Evolutionary conservation across 257 asterid species (phyloP), one percentile per base, ranked within the genome.

Genomic region (Haberlea rhodopensis): DNA sequence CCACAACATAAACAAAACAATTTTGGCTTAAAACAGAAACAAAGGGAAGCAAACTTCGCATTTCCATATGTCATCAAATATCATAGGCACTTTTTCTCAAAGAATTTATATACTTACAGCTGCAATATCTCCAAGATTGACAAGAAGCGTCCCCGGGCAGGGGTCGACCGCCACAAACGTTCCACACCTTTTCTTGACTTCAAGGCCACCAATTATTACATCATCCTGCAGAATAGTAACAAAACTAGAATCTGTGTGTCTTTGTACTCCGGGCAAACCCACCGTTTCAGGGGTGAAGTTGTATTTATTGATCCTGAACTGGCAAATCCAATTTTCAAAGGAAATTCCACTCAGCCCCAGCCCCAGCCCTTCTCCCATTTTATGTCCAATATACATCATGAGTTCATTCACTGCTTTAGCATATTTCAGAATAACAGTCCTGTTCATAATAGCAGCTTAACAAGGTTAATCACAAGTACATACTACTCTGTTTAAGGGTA

Each of bases 171-270:
- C 69, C 67, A 66, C 68, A 24, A 78, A 86, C 16, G 75, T 66
- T 1, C 95, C 96, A 26, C 83, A 73, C 23, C 67, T 76, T 32
- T 45, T 65, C 92, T 84, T 76, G 0, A 84, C 82, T 68, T 89
- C 79, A 45, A 89, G 89, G 11, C 96, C 96, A 5, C 90, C 86
- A 18, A 84, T 60, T 25, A 32, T 62, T 15, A 84, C 91, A 52
- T 89, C 96, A 16, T 89, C 94, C 62, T 89, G 95, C 3, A 89
- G 79, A 22, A 89, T 63, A 5, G 95, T 89, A 37, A 89, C 74
- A 60, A 84, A 89, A 45, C 86, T 86, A 0, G 90, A 76, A 60
- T 89, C 95, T 0, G 96, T 84, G 71, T 89, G 96, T 9, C 79
- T 68, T 51, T 84, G 90, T 2, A 86, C 81, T 26, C 94, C 96